Base-by-base conservation (phyloP, 257 asterid species). In the Nicotiana paniculata region DNA sequence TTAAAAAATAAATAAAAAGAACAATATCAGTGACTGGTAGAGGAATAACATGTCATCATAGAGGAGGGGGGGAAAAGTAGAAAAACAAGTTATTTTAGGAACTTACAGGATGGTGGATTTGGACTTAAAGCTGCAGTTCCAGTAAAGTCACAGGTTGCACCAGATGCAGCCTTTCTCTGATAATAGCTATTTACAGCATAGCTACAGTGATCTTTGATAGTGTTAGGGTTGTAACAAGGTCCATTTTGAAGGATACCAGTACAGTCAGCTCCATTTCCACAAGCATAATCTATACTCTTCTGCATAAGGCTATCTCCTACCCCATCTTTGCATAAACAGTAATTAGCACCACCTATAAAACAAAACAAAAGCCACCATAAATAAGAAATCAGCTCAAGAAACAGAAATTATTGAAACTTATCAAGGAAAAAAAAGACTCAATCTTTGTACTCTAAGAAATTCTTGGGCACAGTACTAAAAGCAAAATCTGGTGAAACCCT, bases 121-220 rank as follows among this genome's bases (percentile, higher is more conserved):
- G 37, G 77, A 70, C 85, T 24, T 5, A 87, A 76, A 11, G 82
- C 3, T 39, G 97, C 97, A 84, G 95, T 82, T 82, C 91, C 94
- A 16, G 67, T 0, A 85, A 96, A 96, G 74, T 92, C 93, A 87
- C 99, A 94, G 90, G 86, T 96, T 7, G 91, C 93, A 68, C 28
- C 5, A 59, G 53, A 46, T 67, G 89, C 88, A 9, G 79, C 83
- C 69, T 87, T 93, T 61, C 82, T 91, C 90, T 94, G 99, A 75
- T 86, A 96, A 83, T 94, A 96, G 83, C 97, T 96, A 69, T 94
- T 96, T 0, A 93, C 98, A 53, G 98, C 99, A 83, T 90, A 94
- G 70, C 81, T 93, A 28, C 99, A 96, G 89, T 96, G 99, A 82
- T 94, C 99, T 76, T 69, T 89, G 0, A 92, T 81, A 4, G 98